phyloP scores from a whole-genome alignment of 805 yeast species.

The Ascoidea rubescens region DNA sequence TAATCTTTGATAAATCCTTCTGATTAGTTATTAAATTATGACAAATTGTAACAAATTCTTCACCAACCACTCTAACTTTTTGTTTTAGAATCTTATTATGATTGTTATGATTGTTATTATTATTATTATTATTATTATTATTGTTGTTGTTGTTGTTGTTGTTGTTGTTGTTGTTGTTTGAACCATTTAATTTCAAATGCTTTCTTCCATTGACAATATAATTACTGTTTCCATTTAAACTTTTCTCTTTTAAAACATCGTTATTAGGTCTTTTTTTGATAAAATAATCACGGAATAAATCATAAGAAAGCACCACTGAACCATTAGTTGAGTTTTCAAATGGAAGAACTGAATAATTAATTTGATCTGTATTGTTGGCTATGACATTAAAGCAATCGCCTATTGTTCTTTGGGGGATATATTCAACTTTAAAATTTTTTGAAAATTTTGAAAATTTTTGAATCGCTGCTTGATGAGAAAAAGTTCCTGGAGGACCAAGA shows the following conservation, averaged over 20 bases:
- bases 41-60: slow-evolving; percentile 69
- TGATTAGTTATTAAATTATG: slow-evolving; percentile 55
- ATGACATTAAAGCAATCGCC: slow-evolving; percentile 51
- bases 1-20: slow-evolving; percentile 28
- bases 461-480: slow-evolving; percentile 62
- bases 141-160: not conserved
- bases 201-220: too few relatives aligned
- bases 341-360: slow-evolving; percentile 73
- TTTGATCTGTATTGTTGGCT: slow-evolving; percentile 21
- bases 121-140: not conserved
- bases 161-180: too few relatives aligned
- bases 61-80: slow-evolving; percentile 46
- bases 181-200: too few relatives aligned
- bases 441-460: slow-evolving; percentile 31
- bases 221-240: too few relatives aligned
- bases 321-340: slow-evolving; percentile 94
- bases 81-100: slow-evolving; percentile 12
- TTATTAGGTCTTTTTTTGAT: slow-evolving; percentile 12
- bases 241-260: slow-evolving; percentile 8
- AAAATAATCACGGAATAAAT: slow-evolving; percentile 59
- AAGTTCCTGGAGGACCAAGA: slow-evolving; percentile 87
- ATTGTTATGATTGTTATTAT: too few relatives aligned
- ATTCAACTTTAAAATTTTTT: slow-evolving; percentile 16
- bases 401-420: slow-evolving; percentile 22
- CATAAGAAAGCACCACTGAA: slow-evolving; percentile 77